phyloP scores from a whole-genome alignment of 1,284 basidiomycete genomes.

The Anthracocystis walkeri region DNA sequence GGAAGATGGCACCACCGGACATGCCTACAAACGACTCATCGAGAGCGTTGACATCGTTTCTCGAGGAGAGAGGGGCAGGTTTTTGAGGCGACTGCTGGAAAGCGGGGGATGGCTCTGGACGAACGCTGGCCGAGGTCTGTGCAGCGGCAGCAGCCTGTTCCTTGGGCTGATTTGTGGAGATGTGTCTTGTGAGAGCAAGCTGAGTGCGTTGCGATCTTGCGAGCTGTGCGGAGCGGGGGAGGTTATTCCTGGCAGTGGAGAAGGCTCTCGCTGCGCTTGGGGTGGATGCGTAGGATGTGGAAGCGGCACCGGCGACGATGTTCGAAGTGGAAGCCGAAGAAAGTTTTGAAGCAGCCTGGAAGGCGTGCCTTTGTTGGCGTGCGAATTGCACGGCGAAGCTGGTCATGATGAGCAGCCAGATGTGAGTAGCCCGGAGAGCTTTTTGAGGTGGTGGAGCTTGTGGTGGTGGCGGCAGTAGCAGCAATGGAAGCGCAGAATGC shows the following conservation, averaged over 20 bases:
- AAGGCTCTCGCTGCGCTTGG: conserved; percentile 41
- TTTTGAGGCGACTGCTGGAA: conserved; percentile 62
- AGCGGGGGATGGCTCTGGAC: conserved; percentile 63
- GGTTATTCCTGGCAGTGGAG: conserved; percentile 48
- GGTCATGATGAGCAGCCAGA: conserved; percentile 28
- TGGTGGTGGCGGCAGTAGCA: no score
- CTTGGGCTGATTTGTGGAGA: conserved; percentile 53
- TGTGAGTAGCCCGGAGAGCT: not conserved
- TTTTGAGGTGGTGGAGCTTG: not conserved
- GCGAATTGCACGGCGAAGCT: conserved; percentile 55
- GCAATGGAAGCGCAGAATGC: no score
- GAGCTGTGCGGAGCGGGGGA: conserved; percentile 36
- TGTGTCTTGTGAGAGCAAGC: conserved; percentile 51
- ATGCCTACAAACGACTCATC: conserved; percentile 82
- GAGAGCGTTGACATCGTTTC: conserved; percentile 60
- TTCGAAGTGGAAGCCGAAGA: conserved; percentile 34
- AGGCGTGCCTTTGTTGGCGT: conserved; percentile 49
- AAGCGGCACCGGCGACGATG: conserved; percentile 26
- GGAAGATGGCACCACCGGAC: conserved; percentile 96
- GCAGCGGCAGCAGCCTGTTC: conserved; percentile 52
- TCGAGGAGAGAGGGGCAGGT: conserved; percentile 33
- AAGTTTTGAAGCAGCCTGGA: conserved; percentile 43
- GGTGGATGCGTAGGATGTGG: conserved; percentile 35
- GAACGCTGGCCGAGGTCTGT: conserved; percentile 39
- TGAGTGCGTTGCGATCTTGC: conserved; percentile 41